Conservation (phyloP, 163 green algal species). For the Trebouxia gelatinosa region DNA sequence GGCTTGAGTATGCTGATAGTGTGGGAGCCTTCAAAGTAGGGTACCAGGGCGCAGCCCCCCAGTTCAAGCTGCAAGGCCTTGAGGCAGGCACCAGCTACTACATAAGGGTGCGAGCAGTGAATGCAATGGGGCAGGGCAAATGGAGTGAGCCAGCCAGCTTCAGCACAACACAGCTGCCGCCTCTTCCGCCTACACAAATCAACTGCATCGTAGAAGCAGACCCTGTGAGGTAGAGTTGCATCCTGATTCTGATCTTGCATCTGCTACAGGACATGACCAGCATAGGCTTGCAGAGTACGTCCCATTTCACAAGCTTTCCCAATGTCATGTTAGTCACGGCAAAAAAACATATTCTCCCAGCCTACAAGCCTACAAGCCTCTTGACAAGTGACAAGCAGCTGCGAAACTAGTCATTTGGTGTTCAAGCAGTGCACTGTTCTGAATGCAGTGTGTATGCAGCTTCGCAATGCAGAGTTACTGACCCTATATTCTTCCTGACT, state of each 20-base stretch:
- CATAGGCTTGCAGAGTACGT: not conserved
- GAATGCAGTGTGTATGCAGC: too few species aligned
- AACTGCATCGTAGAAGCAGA: slow-evolving; percentile 6
- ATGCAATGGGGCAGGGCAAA: not conserved
- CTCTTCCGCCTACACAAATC: not conserved
- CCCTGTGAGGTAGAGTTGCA: slow-evolving; percentile 3
- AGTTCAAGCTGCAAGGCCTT: not conserved
- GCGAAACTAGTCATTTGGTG: too few species aligned
- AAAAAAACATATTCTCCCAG: too few species aligned
- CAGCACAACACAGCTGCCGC: not conserved
- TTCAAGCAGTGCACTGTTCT: too few species aligned
- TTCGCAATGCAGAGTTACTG: too few species aligned
- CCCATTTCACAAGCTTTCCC: not conserved
- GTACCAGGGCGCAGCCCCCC: not conserved
- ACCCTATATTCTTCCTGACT: too few species aligned
- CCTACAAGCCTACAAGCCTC: too few species aligned
- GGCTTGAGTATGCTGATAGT: too few species aligned
- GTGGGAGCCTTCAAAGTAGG: not conserved
- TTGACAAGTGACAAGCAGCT: not conserved
- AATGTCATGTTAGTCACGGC: not conserved
- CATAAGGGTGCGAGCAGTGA: slow-evolving; percentile 1
- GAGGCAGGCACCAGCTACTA: not conserved
- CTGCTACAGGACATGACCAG: not conserved
- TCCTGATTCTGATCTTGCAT: not conserved
- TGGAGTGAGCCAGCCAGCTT: not conserved